Conservation (phyloP, 2,329 filamentous ascomycete genomes). For the Xylaria digitata region DNA sequence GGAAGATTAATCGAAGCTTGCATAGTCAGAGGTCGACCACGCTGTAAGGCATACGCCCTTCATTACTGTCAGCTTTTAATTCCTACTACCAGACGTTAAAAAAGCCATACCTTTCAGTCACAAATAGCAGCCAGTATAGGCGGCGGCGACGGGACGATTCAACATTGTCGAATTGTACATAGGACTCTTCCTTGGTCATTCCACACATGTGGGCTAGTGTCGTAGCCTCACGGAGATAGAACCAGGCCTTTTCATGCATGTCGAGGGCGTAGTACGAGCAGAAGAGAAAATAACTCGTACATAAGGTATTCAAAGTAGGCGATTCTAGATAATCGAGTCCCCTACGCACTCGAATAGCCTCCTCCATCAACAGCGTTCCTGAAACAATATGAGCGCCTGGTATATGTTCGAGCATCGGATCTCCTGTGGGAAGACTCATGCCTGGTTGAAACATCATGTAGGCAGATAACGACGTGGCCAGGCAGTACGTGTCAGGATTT, state of each 20-base stretch:
- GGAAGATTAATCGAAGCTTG: conserved; percentile 76
- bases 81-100: background rate
- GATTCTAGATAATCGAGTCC: conserved; percentile 69
- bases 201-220: conserved; percentile 72
- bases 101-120: conserved; percentile 71
- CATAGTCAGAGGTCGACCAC: conserved; percentile 75
- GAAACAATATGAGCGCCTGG: conserved; percentile 71
- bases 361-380: conserved; percentile 74
- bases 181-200: conserved; percentile 72
- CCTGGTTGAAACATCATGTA: conserved; percentile 77
- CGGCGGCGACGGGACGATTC: conserved; percentile 73
- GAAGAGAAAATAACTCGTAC: conserved; percentile 84
- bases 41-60: conserved; percentile 77
- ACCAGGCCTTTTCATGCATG: conserved; percentile 82
- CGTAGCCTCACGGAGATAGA: conserved; percentile 79
- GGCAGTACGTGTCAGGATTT: conserved; percentile 71
- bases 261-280: conserved; percentile 77
- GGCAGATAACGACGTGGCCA: conserved; percentile 72
- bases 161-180: conserved; percentile 66
- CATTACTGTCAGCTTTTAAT: conserved; percentile 29
- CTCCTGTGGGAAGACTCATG: conserved; percentile 68
- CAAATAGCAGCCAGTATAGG: conserved; percentile 78
- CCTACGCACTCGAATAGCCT: conserved; percentile 72
- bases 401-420: conserved; percentile 67
- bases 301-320: conserved; percentile 67